phyloP scores from a whole-genome alignment of 2,329 filamentous ascomycete genomes.

The Cephalotrichum gorgonifer region DNA sequence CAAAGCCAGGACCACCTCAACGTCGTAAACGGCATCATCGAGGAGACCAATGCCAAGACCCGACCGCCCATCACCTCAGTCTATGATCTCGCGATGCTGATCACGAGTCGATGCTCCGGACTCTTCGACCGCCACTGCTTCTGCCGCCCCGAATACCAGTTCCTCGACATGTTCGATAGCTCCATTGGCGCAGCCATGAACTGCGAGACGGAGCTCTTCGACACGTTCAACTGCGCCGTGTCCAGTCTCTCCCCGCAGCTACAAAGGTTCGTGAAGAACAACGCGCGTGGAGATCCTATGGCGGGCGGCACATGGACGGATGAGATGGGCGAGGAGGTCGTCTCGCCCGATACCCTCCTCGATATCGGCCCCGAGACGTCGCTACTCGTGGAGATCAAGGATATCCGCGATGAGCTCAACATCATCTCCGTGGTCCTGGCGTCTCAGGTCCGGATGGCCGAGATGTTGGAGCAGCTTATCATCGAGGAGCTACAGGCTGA shows the following conservation, averaged over 20 bases:
- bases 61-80: conserved; percentile 12
- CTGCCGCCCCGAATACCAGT: conserved; percentile 20
- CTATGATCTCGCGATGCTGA: conserved; percentile 19
- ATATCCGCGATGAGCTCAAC: conserved; percentile 35
- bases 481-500: conserved; percentile 5
- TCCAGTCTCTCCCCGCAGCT: conserved; percentile 1
- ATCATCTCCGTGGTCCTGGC: conserved; percentile 30
- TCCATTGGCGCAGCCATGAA: conserved; percentile 21
- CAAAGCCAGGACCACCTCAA: conserved; percentile 23
- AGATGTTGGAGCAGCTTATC: not conserved
- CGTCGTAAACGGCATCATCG: conserved; percentile 5
- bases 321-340: not conserved
- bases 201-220: conserved; percentile 3
- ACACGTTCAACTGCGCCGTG: conserved; percentile 1
- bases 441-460: not conserved
- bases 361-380: conserved; percentile 31
- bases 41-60: conserved; percentile 4
- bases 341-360: conserved; percentile 14
- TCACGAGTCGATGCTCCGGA: conserved; percentile 21
- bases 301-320: not conserved
- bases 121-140: conserved; percentile 25
- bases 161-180: conserved; percentile 29
- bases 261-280: not conserved
- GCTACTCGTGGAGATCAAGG: conserved; percentile 31
- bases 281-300: not conserved